Evolutionary conservation across 1,284 basidiomycete genomes (phyloP).

Genomic region (Rhodotorula sp.): DNA sequence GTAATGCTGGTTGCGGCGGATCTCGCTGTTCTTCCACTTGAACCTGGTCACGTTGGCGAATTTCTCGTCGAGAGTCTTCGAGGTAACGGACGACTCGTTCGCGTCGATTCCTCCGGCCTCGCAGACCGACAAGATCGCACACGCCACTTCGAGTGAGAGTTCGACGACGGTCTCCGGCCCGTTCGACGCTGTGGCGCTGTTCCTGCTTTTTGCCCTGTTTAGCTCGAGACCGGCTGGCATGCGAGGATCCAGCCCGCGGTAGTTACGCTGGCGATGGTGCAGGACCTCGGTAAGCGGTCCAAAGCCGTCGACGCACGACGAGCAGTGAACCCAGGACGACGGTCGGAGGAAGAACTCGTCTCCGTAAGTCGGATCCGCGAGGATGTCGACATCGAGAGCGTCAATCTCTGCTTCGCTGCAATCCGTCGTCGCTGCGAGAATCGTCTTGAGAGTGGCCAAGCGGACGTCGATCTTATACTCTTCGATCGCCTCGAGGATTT

Average conservation of each 20-base stretch:
- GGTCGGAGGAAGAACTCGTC: slow-evolving; percentile 8
- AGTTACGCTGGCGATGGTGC: not conserved
- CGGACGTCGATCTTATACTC: not conserved
- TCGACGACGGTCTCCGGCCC: not conserved
- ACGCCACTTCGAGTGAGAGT: not conserved
- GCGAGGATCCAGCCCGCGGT: not conserved
- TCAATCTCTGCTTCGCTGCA: not conserved
- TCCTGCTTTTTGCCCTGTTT: too few relatives aligned
- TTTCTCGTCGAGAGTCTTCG: too few relatives aligned
- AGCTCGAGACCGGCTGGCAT: too few relatives aligned
- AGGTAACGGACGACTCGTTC: too few relatives aligned
- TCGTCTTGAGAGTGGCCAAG: slow-evolving; percentile 2
- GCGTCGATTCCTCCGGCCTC: not conserved
- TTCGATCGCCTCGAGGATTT: slow-evolving; percentile 4
- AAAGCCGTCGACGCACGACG: not conserved
- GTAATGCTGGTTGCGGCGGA: too few relatives aligned
- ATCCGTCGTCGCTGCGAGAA: slow-evolving; percentile 9
- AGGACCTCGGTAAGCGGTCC: not conserved
- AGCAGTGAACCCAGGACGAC: slow-evolving; percentile 11
- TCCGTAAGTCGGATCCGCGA: slow-evolving; percentile 2
- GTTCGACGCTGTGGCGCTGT: too few relatives aligned
- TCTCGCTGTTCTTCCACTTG: too few relatives aligned
- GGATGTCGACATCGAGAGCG: not conserved
- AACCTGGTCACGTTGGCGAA: too few relatives aligned
- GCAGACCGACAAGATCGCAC: not conserved